Evolutionary conservation across 108 stramenopile species (phyloP), one percentile per base, ranked within the genome.

Genomic region (Conticribra guillardii): DNA sequence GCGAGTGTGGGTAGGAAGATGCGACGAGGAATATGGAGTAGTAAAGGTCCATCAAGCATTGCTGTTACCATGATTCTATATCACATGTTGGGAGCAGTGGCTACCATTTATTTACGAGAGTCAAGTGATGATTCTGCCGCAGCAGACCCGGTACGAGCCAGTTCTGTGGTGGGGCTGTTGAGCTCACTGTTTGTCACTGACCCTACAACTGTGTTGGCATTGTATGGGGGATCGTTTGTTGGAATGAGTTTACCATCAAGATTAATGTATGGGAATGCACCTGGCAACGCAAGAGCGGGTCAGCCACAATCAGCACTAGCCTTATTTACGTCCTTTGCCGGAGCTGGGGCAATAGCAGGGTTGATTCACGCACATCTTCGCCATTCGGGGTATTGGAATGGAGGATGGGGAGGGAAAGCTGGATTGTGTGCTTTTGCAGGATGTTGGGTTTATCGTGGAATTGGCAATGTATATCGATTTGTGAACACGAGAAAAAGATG

Each of bases 371-470:
- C 63, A 22, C 46, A 47, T 21, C 55, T 60, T 21, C 54, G 54
- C 21, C 61, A 64, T 48, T 2, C 14, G 9, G 59, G 51, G 21
- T 65, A 71, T 49, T 88, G 87, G 85, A 67, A 64, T 48, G 79
- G 69, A 17, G 82, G 73, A 34, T 88, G 85, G 85, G 87, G 87
- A 11, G 87, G 87, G 23, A 88, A 88, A 47, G 87, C 83, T 34
- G 87, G 87, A 21, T 50, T 77, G 16, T 88, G 87, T 59, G 79
- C 78, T 14, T 85, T 85, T 59, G 72, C 81, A n/a, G 87, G 85
- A 4, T 77, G 76, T 54, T 69, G 67, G 76, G 62, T 51, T 9
- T 77, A 77, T 69, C 68, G 76, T n/a, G 76, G 68, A n/a, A n/a
- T n/a, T n/a, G n/a, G n/a, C n/a, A n/a, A n/a, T n/a, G n/a, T n/a